Evolutionary conservation across 306 rosid genomes (phyloP).

Genomic region (Cicer judaicum): DNA sequence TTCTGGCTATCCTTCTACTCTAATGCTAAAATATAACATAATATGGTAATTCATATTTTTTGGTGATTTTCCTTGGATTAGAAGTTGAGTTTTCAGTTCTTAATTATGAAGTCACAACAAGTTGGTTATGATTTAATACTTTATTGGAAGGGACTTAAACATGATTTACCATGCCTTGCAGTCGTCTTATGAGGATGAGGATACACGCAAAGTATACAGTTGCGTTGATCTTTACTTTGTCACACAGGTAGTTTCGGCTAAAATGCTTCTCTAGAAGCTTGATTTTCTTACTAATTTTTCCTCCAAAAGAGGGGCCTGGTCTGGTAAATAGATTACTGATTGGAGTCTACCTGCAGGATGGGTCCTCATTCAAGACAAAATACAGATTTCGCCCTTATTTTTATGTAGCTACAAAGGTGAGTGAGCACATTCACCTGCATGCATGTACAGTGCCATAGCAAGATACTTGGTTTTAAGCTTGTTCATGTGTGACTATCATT

Average conservation of each 20-base stretch:
- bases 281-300: background rate
- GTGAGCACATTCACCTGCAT: background rate
- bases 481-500: conserved; percentile 3
- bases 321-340: conserved; percentile 39
- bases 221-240: conserved; percentile 90
- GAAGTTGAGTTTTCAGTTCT: background rate
- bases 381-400: conserved; percentile 87
- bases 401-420: conserved; percentile 87
- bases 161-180: conserved; percentile 56
- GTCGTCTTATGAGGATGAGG: conserved; percentile 88
- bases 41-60: background rate
- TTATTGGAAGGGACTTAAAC: conserved; percentile 30
- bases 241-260: conserved; percentile 67
- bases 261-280: conserved; percentile 12
- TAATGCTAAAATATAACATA: background rate
- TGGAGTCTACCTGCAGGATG: conserved; percentile 74
- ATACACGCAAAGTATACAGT: conserved; percentile 65
- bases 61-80: background rate
- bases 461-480: conserved; percentile 14
- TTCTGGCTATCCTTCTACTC: background rate
- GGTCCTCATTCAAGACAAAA: conserved; percentile 84
- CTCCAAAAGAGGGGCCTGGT: conserved; percentile 10
- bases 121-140: conserved; percentile 35
- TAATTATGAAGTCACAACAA: background rate
- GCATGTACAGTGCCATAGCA: background rate